A percentile compares a stretch with the other conserved stretches of the same genome.
Conservation (phyloP, 208 protist species). For the Leishmania tropica region DNA sequence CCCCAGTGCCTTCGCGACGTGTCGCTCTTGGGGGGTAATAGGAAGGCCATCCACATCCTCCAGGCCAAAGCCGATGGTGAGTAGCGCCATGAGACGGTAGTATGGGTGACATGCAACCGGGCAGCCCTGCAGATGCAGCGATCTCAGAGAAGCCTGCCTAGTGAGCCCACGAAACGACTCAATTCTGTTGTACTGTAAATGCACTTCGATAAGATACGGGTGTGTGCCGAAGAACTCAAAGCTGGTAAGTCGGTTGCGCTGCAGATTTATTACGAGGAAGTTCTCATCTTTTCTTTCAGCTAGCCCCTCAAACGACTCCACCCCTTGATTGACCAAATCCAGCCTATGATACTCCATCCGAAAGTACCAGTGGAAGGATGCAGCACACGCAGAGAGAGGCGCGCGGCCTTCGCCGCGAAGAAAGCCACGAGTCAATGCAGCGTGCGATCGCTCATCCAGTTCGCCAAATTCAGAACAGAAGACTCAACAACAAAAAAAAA, state of each 20-base stretch:
- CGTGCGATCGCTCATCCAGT: neutral
- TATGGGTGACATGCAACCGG: slow-evolving; percentile 69
- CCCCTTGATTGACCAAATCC: slow-evolving; percentile 41
- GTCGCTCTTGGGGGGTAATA: slow-evolving; percentile 56
- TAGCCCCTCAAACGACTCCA: slow-evolving; percentile 60
- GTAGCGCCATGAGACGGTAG: slow-evolving; percentile 79
- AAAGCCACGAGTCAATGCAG: neutral
- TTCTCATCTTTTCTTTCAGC: slow-evolving; percentile 38
- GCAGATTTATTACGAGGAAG: slow-evolving; percentile 69
- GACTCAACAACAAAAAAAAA: neutral
- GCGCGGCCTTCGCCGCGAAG: neutral
- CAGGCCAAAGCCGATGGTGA: slow-evolving; percentile 71
- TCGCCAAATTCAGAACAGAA: neutral
- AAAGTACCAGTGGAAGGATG: neutral
- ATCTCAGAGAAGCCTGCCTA: slow-evolving; percentile 54
- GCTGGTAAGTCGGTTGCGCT: slow-evolving; percentile 48
- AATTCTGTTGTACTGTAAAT: slow-evolving; percentile 64
- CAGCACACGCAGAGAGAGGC: neutral
- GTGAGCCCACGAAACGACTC: slow-evolving; percentile 70
- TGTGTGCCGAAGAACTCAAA: slow-evolving; percentile 85
- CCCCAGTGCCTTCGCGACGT: slow-evolving; percentile 40
- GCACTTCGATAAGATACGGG: slow-evolving; percentile 57
- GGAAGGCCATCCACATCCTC: slow-evolving; percentile 52
- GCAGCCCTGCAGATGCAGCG: slow-evolving; percentile 61
- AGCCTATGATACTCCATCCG: slow-evolving; percentile 54